These are phyloP conservation scores for Leccinellum rugosiceps DNA, from an alignment of 768 basidiomycete species.

Conservation along the genomic window DNA sequence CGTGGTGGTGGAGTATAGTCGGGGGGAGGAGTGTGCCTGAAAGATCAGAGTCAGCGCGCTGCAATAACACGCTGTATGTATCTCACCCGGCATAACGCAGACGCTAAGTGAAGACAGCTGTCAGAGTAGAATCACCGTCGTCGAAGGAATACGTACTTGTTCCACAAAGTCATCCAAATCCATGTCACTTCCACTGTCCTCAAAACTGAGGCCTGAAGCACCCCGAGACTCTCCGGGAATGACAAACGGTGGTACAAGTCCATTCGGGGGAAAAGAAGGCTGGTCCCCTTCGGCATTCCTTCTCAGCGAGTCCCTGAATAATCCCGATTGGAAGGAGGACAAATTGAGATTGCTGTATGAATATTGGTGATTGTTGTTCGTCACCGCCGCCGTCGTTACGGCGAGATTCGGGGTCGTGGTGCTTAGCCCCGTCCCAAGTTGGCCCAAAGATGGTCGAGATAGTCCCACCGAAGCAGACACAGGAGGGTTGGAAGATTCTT, in stretches of 20 bases:
- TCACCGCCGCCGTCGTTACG: not conserved
- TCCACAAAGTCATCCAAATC: conserved; percentile 21
- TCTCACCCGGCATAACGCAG: conserved; percentile 28
- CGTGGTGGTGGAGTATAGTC: conserved; percentile 20
- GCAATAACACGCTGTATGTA: not conserved
- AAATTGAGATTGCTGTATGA: conserved; percentile 32
- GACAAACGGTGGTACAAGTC: not conserved
- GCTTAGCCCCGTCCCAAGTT: conserved; percentile 2
- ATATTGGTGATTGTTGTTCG: conserved; percentile 18
- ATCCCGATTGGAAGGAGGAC: conserved; percentile 29
- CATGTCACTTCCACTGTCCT: conserved; percentile 29
- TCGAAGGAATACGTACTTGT: conserved; percentile 6
- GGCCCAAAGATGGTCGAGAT: conserved; percentile 8
- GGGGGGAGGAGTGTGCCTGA: conserved; percentile 25
- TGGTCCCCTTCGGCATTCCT: conserved; percentile 26
- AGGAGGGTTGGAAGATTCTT: conserved; percentile 8
- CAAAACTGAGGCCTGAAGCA: conserved; percentile 11
- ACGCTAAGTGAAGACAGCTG: conserved; percentile 8
- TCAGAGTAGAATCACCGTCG: conserved; percentile 3
- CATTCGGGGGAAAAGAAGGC: conserved; percentile 10
- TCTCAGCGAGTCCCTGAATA: conserved; percentile 32
- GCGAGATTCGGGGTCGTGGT: not conserved
- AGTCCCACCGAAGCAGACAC: not conserved
- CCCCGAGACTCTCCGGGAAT: conserved; percentile 11
- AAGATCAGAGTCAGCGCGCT: conserved; percentile 2